These are phyloP conservation scores for Stagonosporopsis rhizophila DNA, from an alignment of 2,329 filamentous ascomycete species.

Conservation along the genomic window DNA sequence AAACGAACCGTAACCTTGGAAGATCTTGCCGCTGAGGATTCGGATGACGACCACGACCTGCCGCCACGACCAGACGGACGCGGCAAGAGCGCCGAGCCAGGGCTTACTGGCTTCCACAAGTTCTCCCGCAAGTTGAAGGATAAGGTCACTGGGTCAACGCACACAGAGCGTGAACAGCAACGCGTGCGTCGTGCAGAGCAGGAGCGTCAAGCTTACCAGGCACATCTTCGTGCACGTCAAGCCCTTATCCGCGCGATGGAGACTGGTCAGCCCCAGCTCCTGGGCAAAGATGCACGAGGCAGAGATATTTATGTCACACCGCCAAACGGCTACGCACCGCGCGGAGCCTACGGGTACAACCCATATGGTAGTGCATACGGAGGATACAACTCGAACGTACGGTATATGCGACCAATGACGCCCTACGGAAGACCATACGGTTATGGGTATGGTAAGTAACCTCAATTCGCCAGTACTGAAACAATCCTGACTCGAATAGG, in stretches of 20 bases:
- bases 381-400: conserved; percentile 58
- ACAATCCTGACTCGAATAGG: conserved; percentile 11
- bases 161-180: conserved; percentile 59
- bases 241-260: conserved; percentile 60
- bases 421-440: conserved; percentile 55
- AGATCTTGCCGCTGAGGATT: conserved; percentile 55
- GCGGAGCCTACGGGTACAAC: conserved; percentile 48
- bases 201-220: conserved; percentile 61
- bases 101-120: conserved; percentile 50
- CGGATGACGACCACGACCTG: conserved; percentile 39
- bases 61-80: conserved; percentile 11
- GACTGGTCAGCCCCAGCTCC: conserved; percentile 63
- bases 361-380: conserved; percentile 55
- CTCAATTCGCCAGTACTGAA: neutral
- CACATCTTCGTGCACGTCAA: conserved; percentile 58
- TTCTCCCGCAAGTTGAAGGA: conserved; percentile 67
- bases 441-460: conserved; percentile 43
- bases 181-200: conserved; percentile 57
- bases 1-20: conserved; percentile 50
- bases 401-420: conserved; percentile 57
- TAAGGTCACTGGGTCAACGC: conserved; percentile 64
- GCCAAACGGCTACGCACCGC: conserved; percentile 56
- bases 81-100: conserved; percentile 17
- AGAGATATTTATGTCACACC: conserved; percentile 66
- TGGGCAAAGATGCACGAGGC: conserved; percentile 62